Percentiles rank a stretch among this genome's conserved stretches.
phyloP scores from a whole-genome alignment of 2,329 filamentous ascomycete genomes.

The Rhytidhysteron rufulum region DNA sequence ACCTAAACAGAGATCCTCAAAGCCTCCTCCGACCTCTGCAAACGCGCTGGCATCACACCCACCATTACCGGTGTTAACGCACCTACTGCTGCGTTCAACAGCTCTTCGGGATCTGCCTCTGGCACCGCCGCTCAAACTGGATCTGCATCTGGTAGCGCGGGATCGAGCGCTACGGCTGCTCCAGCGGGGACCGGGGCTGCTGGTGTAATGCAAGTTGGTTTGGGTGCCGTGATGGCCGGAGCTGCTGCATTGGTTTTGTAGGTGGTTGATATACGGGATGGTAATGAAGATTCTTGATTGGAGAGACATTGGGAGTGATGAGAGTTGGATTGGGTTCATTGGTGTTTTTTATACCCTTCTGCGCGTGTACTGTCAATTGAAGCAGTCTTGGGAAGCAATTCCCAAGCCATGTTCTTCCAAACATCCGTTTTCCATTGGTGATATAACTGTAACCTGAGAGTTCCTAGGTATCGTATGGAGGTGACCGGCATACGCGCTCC shows the following conservation, averaged over 20 bases:
- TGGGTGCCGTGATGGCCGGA: constrained; percentile 22
- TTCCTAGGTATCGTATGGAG: too few species aligned
- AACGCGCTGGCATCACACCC: constrained; percentile 17
- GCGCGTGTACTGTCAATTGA: too few species aligned
- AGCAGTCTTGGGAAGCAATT: too few species aligned
- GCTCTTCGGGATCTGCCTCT: constrained; percentile 1
- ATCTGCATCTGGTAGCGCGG: not conserved
- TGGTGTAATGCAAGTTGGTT: constrained; percentile 6
- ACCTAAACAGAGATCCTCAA: constrained; percentile 13
- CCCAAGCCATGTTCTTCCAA: too few species aligned
- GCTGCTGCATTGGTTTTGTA: constrained; percentile 15
- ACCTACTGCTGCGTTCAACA: constrained; percentile 7
- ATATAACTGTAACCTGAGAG: too few species aligned
- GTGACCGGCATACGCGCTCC: not conserved
- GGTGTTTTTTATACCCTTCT: too few species aligned
- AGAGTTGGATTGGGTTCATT: too few species aligned
- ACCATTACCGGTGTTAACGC: constrained; percentile 15
- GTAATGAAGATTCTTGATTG: too few species aligned
- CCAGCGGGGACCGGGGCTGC: constrained; percentile 21
- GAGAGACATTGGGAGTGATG: too few species aligned
- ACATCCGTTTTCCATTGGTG: too few species aligned
- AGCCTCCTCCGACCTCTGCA: constrained; percentile 27
- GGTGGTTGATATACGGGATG: constrained; percentile 17
- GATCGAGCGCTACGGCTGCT: constrained; percentile 3
- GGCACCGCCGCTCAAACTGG: not conserved